Conservation (phyloP, 2,329 filamentous ascomycete species). For the Tolypocladium pustulatum region DNA sequence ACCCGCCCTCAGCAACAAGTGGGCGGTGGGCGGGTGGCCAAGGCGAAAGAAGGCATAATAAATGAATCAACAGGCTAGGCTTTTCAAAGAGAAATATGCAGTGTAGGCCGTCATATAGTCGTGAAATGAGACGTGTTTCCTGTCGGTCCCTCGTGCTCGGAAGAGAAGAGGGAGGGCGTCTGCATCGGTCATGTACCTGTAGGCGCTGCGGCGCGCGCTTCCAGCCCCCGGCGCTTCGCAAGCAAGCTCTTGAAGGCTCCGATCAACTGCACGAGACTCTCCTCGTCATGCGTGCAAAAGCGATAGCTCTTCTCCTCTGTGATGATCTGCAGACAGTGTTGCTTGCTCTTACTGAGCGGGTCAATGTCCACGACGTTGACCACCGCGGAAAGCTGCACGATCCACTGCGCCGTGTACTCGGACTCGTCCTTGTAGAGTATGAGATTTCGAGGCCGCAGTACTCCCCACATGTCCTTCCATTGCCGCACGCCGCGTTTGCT, state of each 20-base stretch:
- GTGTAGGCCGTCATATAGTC: background rate
- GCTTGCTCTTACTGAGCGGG: constrained; percentile 73
- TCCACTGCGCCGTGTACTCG: constrained; percentile 79
- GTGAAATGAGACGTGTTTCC: background rate
- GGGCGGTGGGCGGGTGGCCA: background rate
- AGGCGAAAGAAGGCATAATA: background rate
- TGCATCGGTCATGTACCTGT: background rate
- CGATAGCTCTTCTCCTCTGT: constrained; percentile 79
- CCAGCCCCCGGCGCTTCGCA: constrained; percentile 55
- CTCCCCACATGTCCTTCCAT: constrained; percentile 93
- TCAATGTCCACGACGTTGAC: constrained; percentile 92
- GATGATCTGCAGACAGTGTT: constrained; percentile 83
- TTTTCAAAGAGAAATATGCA: background rate
- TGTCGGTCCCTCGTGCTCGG: background rate
- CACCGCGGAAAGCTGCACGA: constrained; percentile 67
- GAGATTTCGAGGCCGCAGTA: constrained; percentile 74
- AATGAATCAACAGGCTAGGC: background rate
- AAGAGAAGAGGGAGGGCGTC: background rate
- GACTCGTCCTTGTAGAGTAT: constrained; percentile 87
- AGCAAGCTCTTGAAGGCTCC: constrained; percentile 85
- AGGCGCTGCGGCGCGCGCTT: constrained; percentile 33
- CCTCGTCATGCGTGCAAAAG: constrained; percentile 71
- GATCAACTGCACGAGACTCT: constrained; percentile 71
- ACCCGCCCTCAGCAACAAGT: background rate
- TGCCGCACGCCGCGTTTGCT: constrained; percentile 74